These are phyloP conservation scores for Penstemon eatonii DNA, from an alignment of 257 asterid species.

Conservation along the genomic window DNA sequence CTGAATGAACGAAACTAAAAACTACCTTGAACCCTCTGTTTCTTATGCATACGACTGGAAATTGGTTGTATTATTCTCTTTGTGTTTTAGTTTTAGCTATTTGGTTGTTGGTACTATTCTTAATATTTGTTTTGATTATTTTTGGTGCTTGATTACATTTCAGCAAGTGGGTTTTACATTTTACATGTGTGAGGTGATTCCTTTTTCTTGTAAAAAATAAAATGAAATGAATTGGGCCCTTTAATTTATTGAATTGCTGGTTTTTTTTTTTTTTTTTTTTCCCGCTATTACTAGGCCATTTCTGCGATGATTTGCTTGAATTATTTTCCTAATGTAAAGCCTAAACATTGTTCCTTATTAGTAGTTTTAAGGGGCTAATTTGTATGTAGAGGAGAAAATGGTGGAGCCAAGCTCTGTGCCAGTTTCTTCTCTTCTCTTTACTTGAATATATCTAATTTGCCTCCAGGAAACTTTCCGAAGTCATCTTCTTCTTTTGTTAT, in stretches of 20 bases:
- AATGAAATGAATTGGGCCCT: conserved; percentile 2
- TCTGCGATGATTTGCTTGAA: neutral
- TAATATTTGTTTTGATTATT: conserved; percentile 23
- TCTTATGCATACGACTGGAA: neutral
- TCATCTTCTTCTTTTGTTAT: too few species aligned
- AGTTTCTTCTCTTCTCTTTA: conserved; percentile 31
- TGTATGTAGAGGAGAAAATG: conserved; percentile 9
- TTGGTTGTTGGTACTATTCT: conserved; percentile 14
- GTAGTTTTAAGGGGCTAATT: neutral
- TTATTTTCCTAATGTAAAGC: conserved; percentile 1
- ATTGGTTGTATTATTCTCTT: neutral
- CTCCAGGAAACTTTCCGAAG: conserved; percentile 33
- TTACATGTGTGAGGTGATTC: conserved; percentile 13
- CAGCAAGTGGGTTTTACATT: conserved; percentile 13
- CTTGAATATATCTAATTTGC: conserved; percentile 28
- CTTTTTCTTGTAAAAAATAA: neutral
- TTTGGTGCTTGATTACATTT: conserved; percentile 9
- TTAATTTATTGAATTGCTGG: neutral
- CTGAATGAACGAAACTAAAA: conserved; percentile 5
- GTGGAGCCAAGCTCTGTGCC: conserved; percentile 21
- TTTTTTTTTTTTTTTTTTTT: too few species aligned
- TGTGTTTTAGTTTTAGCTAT: neutral
- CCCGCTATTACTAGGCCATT: neutral
- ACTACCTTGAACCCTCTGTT: neutral
- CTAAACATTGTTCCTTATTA: neutral